A percentile compares a stretch with the other conserved stretches of the same genome.
These are phyloP conservation scores for Trichoderma sp. DNA, from an alignment of 2,329 filamentous ascomycete species.

Conservation along the genomic window DNA sequence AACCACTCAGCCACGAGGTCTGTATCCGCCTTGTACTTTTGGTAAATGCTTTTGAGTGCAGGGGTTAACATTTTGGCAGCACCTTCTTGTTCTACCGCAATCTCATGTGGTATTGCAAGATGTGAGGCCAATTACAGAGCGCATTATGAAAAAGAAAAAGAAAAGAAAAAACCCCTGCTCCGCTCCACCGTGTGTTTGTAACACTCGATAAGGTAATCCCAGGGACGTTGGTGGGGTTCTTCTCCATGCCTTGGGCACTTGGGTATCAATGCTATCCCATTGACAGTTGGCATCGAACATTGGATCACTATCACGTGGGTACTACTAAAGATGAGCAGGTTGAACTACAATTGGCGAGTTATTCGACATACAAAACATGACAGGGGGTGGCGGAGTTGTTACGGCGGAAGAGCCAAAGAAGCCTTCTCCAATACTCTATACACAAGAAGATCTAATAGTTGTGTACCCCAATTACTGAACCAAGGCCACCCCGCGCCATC, in stretches of 20 bases:
- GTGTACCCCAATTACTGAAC: background rate
- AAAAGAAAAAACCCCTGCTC: background rate
- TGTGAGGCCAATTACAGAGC: background rate
- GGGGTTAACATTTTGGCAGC: background rate
- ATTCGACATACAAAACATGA: background rate
- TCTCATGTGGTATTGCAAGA: background rate
- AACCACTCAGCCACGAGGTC: background rate
- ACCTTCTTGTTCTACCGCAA: background rate
- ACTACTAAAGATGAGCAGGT: background rate
- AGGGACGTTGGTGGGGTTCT: background rate
- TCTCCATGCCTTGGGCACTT: background rate
- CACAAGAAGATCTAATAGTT: background rate
- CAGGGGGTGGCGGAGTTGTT: background rate
- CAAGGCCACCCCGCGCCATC: background rate
- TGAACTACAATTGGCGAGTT: background rate
- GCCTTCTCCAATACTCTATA: background rate
- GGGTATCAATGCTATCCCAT: background rate
- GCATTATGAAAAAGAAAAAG: background rate
- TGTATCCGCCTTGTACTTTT: background rate
- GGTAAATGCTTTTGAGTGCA: background rate
- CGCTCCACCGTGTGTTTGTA: background rate
- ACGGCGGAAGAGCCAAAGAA: background rate
- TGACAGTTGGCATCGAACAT: background rate
- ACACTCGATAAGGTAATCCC: background rate
- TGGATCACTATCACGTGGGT: background rate